A percentile compares a stretch with the other conserved stretches of the same genome.
These are phyloP conservation scores for Phalaenopsis hybrid DNA, from an alignment of 116 monocot species.

Conservation along the genomic window DNA sequence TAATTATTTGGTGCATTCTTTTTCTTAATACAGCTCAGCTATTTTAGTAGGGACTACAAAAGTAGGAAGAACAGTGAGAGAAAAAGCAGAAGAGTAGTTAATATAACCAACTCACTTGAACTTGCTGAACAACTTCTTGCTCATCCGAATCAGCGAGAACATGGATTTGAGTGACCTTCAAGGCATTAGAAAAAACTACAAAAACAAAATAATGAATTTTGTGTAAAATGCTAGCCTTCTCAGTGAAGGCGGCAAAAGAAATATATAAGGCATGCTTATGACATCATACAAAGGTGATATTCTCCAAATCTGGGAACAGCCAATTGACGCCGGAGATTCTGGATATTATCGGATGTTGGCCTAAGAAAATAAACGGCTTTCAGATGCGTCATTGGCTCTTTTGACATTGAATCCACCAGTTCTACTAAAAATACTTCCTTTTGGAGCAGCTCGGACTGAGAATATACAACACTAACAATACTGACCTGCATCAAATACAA, in stretches of 20 bases:
- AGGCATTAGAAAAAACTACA: slow-evolving; percentile 93
- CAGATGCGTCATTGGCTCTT: slow-evolving; percentile 89
- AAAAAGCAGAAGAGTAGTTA: neutral
- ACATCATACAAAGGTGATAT: slow-evolving; percentile 83
- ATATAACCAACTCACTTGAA: slow-evolving; percentile 57
- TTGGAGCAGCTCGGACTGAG: slow-evolving; percentile 82
- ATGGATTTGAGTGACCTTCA: slow-evolving; percentile 92
- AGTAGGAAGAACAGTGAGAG: neutral
- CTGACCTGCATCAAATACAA: slow-evolving; percentile 59
- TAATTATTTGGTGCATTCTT: neutral
- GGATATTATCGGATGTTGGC: slow-evolving; percentile 92
- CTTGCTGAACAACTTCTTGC: slow-evolving; percentile 93
- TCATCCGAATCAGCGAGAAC: slow-evolving; percentile 98
- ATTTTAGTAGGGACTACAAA: neutral
- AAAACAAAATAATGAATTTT: slow-evolving; percentile 2
- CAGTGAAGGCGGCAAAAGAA: neutral
- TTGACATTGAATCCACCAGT: slow-evolving; percentile 69
- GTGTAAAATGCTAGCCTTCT: neutral
- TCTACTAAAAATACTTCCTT: slow-evolving; percentile 98
- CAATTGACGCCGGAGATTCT: slow-evolving; percentile 73
- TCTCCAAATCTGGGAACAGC: slow-evolving; percentile 87
- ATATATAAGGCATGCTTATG: neutral
- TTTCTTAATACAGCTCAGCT: neutral
- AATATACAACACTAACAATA: slow-evolving; percentile 93
- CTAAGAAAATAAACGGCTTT: slow-evolving; percentile 96